Base-by-base conservation (phyloP, 2,329 filamentous ascomycete genomes). In the Paraphaeosphaeria sporulosa region DNA sequence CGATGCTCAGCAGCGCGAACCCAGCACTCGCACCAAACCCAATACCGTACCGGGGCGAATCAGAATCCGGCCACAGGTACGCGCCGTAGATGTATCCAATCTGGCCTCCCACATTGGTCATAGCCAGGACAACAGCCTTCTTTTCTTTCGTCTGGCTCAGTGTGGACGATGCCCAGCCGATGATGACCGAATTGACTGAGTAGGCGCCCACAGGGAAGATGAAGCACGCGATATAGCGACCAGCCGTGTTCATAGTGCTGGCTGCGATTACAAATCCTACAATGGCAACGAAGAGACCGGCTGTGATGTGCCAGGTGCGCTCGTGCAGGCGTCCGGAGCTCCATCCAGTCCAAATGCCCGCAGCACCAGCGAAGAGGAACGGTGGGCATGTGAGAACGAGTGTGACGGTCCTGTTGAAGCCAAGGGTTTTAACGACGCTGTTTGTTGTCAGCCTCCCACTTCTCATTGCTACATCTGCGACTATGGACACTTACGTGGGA, bases 301-400 rank as follows among this genome's bases (percentile, higher is more conserved):
- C 67, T 1, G 79, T 81, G 42, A 82, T 82, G 52, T 85, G 82
- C 80, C 80, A 84, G 0, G 81, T 83, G 13, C 82, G 78, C 64
- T 85, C 82, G 53, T 83, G 79, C 53, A 81, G 71, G 2, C 78
- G 77, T 0, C 83, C 85, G 2, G 83, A 85, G 55, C 77, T 83
- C 80, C 81, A 85, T 1, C 81, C 83, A 10, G 81, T 80, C 6
- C 78, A 63, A 40, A 85, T 81, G 10, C 81, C 82, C 1, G 79
- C 78, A 0, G 76, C 78, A 13, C 82, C 83, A 1, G 84, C 83
- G 36, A 76, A 62, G 23, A 76, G 59, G 58, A 84, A 86, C 0
- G 84, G 84, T 0, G 84, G 84, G 59, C 81, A 83, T 1, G 73
- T 75, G 4, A 76, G 59, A 12, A 76, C 69, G 7, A 76, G 72